phyloP scores from a whole-genome alignment of 75 land plant genomes.

The Ceratopteris richardii region DNA sequence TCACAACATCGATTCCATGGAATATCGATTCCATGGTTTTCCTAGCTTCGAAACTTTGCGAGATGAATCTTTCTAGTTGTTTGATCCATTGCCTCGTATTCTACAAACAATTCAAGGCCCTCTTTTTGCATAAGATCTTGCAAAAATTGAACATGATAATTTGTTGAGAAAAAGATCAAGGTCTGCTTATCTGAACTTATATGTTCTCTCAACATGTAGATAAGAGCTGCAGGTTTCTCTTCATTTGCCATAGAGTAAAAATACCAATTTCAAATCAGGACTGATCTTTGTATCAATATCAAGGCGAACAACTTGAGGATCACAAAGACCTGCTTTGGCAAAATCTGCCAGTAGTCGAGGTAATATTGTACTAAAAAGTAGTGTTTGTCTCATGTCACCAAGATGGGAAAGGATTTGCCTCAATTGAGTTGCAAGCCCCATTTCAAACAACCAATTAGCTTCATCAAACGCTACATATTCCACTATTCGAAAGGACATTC shows the following conservation, averaged over 20 bases:
- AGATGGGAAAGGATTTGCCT: conserved; percentile 72
- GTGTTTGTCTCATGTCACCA: conserved; percentile 76
- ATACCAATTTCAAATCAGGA: conserved; percentile 73
- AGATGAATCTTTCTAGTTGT: conserved; percentile 92
- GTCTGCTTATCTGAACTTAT: no score
- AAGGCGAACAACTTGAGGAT: conserved; percentile 82
- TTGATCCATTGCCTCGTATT: no score
- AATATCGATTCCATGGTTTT: conserved; percentile 87
- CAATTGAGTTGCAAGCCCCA: conserved; percentile 97
- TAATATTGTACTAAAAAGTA: conserved; percentile 95
- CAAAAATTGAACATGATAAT: conserved; percentile 93
- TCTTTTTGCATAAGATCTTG: conserved; percentile 54
- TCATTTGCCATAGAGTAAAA: conserved; percentile 80
- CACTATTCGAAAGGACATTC: conserved; percentile 82
- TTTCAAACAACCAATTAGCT: conserved; percentile 89
- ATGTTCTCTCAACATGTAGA: no score
- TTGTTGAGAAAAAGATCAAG: conserved; percentile 94
- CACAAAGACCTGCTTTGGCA: conserved; percentile 91
- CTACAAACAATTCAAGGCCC: conserved; percentile 77
- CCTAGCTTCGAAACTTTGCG: conserved; percentile 79
- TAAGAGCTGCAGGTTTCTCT: no score
- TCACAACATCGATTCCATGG: conserved; percentile 93
- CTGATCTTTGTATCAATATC: conserved; percentile 90
- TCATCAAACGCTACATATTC: conserved; percentile 98
- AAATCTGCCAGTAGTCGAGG: conserved; percentile 95